Evolutionary conservation across 106 monocot genomes (phyloP), one percentile per base, ranked within the genome.

Genomic region (Dendrobium chrysotoxum): DNA sequence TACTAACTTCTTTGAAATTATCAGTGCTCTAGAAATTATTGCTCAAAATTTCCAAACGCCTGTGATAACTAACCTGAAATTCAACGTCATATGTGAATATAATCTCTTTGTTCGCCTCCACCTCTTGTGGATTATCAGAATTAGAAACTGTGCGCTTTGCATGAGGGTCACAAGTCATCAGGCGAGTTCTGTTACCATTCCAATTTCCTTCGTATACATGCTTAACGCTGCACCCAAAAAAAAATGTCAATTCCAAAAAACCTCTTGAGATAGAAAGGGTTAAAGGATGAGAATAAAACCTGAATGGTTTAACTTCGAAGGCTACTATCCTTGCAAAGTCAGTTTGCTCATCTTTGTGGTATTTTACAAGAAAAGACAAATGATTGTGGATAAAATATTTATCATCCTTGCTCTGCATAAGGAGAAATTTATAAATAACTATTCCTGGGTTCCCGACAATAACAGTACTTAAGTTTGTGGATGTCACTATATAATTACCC

Each of bases 21-120:
- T 13, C 50, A 39, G 39, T 44, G 13, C 68, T 2, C n/a, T 67
- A 61, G 7, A 78, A 9, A 77, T 44, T 38, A 8, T 53, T 53
- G 40, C 28, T 5, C 16, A 15, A 39, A 45, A 47, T 50, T 46
- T 76, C 74, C 39, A 42, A 42, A 74, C 12, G 35, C 71, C 35
- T 71, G 38, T 4, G 5, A 35, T 28, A 28, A 55, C 81, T 77
- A 55, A 93, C 98, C 95, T 89, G 71, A 75, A 98, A 98, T 35
- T 91, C 91, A 40, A 95, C 86, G 81, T 98, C 95, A 85, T 92
- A 98, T 9, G 98, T 95, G 85, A 98, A 98, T 81, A 98, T 88
- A 47, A 98, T 92, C 9, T 98, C 95, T n/a, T 84, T 89, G 58
- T 88, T 89, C 28, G 74, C 87, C 80, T 91, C 92, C 26, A 98